Conservation (phyloP, 306 rosid genomes). For the Prosopis cineraria region DNA sequence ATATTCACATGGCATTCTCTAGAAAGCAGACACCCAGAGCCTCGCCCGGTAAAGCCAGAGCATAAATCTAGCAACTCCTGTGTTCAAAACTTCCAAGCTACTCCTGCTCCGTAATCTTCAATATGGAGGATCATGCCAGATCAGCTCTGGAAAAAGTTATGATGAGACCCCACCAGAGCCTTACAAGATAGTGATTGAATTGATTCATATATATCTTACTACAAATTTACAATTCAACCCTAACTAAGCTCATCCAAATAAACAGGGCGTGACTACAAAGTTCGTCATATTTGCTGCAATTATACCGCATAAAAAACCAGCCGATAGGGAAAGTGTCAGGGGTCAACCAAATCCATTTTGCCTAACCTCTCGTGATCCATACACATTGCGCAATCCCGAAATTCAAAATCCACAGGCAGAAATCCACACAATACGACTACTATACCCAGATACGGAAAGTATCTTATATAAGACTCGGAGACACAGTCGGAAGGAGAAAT, state of each 20-base stretch:
- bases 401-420: conserved; percentile 14
- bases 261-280: conserved; percentile 19
- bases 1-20: conserved; percentile 35
- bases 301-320: conserved; percentile 10
- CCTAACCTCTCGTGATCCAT: conserved; percentile 22
- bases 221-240: conserved; percentile 28
- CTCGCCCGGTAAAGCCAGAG: not conserved
- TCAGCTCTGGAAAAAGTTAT: conserved; percentile 23
- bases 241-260: conserved; percentile 12
- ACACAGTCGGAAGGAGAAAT: conserved; percentile 20
- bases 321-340: conserved; percentile 35
- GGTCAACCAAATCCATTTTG: conserved; percentile 14
- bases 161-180: conserved; percentile 31
- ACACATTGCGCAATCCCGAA: conserved; percentile 4
- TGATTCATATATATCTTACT: conserved; percentile 12
- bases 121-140: conserved; percentile 22
- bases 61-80: conserved; percentile 25
- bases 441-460: conserved; percentile 28
- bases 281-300: conserved; percentile 7
- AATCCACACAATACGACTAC: conserved; percentile 24
- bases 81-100: conserved; percentile 35
- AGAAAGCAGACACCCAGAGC: conserved; percentile 26
- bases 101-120: conserved; percentile 32
- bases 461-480: conserved; percentile 4
- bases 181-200: conserved; percentile 14